A percentile compares a stretch with the other conserved stretches of the same genome.
phyloP scores from a whole-genome alignment of 148 eudicot species.

The Fagopyrum esculentum region DNA sequence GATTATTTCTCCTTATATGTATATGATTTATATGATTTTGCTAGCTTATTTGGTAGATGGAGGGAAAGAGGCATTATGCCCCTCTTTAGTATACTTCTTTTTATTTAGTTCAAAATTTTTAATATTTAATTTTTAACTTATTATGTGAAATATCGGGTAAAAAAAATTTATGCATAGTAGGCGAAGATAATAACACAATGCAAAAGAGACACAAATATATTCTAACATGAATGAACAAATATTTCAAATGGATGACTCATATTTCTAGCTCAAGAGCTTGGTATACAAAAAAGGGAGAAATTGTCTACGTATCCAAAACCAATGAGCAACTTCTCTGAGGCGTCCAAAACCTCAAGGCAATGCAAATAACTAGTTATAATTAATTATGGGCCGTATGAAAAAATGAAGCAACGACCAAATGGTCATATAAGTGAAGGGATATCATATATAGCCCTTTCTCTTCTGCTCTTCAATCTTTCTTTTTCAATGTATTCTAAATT shows the following conservation, averaged over 20 bases:
- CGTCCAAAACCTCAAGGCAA: slow-evolving; percentile 5
- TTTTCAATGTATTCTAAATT: neutral
- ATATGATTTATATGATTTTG: too few species aligned
- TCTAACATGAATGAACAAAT: slow-evolving; percentile 6
- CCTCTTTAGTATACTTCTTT: too few species aligned
- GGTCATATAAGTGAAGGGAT: neutral
- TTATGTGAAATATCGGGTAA: too few species aligned
- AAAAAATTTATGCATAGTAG: too few species aligned
- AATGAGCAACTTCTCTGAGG: slow-evolving; percentile 8
- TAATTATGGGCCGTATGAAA: slow-evolving; percentile 10
- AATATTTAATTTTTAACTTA: too few species aligned
- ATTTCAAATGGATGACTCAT: neutral
- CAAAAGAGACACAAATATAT: neutral
- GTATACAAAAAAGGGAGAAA: neutral
- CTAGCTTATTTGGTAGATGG: too few species aligned
- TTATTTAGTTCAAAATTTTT: too few species aligned
- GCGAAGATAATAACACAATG: neutral
- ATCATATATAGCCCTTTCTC: slow-evolving; percentile 6
- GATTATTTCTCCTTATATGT: too few species aligned
- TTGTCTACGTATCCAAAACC: slow-evolving; percentile 12
- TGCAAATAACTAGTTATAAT: neutral
- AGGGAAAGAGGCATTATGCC: too few species aligned
- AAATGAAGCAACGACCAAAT: slow-evolving; percentile 7
- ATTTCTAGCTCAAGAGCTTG: slow-evolving; percentile 4
- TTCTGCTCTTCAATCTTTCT: neutral